Percentiles rank a stretch among this genome's conserved stretches.
Conservation (phyloP, 768 basidiomycete species). For the Naganishia onofrii region DNA sequence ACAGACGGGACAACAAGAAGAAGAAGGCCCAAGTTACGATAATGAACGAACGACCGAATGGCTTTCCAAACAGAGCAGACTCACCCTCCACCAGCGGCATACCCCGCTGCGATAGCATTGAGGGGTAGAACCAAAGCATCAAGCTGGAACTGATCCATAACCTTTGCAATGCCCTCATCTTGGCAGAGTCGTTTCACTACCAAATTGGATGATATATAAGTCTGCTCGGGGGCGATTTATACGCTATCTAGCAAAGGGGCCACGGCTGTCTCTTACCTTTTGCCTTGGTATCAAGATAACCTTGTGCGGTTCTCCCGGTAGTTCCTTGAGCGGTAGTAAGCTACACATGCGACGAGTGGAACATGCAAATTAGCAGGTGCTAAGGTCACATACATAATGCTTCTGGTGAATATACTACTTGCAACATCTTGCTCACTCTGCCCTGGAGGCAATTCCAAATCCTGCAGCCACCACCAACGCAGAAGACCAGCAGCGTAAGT, state of each 20-base stretch:
- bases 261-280: not conserved
- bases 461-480: not conserved
- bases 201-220: not conserved
- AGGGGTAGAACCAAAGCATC: constrained; percentile 1
- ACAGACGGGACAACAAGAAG: too few species aligned
- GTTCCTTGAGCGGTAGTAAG: not conserved
- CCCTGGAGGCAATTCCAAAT: not conserved
- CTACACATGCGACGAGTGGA: not conserved
- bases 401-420: too few species aligned
- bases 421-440: not conserved
- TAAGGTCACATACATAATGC: too few species aligned
- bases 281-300: not conserved
- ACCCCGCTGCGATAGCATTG: not conserved
- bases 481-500: too few species aligned
- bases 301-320: not conserved
- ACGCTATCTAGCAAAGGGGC: too few species aligned
- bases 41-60: not conserved
- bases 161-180: not conserved
- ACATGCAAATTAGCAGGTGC: not conserved
- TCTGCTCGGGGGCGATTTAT: too few species aligned
- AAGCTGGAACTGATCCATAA: not conserved
- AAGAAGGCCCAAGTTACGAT: not conserved
- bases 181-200: not conserved
- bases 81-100: constrained; percentile 1
- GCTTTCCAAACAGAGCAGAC: not conserved